Base-by-base conservation (phyloP, 441 rosid species). In the Viola pubescens region DNA sequence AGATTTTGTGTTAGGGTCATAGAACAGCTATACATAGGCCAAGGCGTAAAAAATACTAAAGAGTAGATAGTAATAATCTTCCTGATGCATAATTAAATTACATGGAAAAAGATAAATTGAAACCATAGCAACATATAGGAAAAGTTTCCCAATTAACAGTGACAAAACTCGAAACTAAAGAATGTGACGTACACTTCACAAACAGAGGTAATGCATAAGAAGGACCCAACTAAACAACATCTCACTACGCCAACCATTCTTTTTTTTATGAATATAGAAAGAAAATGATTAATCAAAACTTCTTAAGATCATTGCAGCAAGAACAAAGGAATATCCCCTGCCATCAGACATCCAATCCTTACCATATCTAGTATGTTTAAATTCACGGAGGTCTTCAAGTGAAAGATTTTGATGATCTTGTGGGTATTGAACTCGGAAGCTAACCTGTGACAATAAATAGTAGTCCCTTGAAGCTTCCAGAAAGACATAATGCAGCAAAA, bases 291-390 rank as follows among this genome's bases (percentile, higher is more conserved):
- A 39, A 26, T 52, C 39, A 38, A 42, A 55, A 9, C 8, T 14
- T 60, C 34, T 26, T 26, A 26, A 26, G 34, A 26, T 26, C 34
- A 38, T 12, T 16, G 4, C 16, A 52, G 12, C 48, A 39, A n/a
- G 52, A 44, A 7, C 47, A 65, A 7, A 42, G 6, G n/a, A 58
- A 66, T 52, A 45, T 34, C 43, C 49, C 43, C 49, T 41, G 26
- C 34, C 34, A 54, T 41, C 56, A 64, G 58, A 56, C 6, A 50
- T 53, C 14, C 12, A 19, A 51, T 52, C 54, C 73, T 84, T 89
- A 94, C 97, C 99, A 79, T 88, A 91, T 94, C 99, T 87, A 53
- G 96, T 87, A 62, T 91, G 96, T 79, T 91, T 91, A 70, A 94
- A 91, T 65, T 94, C 99, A 78, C 82, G 91, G 69, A 90, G 99